Evolutionary conservation across 2,329 filamentous ascomycete species (phyloP), one percentile per base, ranked within the genome.

Genomic region (Hypoxylon sp.): DNA sequence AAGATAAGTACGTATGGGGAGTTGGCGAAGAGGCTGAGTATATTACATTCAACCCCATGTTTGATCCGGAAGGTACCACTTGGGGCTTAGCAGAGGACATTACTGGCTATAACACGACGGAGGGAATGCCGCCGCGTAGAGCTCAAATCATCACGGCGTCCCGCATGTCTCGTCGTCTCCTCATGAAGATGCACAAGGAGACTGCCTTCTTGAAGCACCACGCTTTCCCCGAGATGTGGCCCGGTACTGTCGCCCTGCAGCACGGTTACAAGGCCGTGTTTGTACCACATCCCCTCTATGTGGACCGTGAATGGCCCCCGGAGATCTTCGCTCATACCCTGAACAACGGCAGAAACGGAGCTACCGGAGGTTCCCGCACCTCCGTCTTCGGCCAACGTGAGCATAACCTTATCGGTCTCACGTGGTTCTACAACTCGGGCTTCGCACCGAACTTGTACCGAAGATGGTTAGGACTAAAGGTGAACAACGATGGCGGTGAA

Each of bases 161-260:
- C 0, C 89, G 95, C 58, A 91, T 98, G 81, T 96, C 92, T 11
- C 89, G 90, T 52, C 89, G 89, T 50, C 88, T 98, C 51, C 85
- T 98, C 13, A 83, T 90, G 67, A 91, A 91, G 17, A 98, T 98
- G 95, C 95, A 98, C 82, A 87, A 89, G 60, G 94, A 97, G 82
- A 97, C 94, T 3, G 89, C 90, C 30, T 87, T 93, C 74, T 90
- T 91, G 76, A 94, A 94, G 74, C 92, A 97, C 79, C 92, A 93
- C 70, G 97, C 96, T 83, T 97, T 97, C 78, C 93, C 94, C 0
- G 95, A 98, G 80, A 98, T 98, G 94, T 98, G 93, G 93, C 93
- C 94, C 0, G 91, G 91, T 0, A 96, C 92, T 0, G 90, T 93
- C 0, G 93, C 94, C 1, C 85, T 98, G 9, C 94, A 98, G 66